Conservation (phyloP, 306 rosid genomes). For the Fragaria nilgerrensis region DNA sequence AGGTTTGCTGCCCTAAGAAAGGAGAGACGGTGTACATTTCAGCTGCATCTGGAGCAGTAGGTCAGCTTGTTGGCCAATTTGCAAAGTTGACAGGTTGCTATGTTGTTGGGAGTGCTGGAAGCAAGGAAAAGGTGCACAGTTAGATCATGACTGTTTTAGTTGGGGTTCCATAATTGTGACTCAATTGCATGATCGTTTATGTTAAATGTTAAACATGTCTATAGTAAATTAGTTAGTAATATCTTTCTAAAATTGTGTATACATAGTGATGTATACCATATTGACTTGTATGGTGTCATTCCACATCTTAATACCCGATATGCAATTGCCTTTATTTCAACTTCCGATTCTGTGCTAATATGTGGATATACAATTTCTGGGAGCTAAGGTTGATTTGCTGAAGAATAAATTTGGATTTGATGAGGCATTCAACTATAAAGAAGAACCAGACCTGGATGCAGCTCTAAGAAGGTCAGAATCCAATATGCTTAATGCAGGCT, state of each 20-base stretch:
- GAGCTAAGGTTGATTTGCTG: constrained; percentile 24
- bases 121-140: constrained; percentile 26
- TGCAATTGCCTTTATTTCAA: neutral
- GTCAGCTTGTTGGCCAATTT: constrained; percentile 40
- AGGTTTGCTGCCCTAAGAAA: constrained; percentile 29
- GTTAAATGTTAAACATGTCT: too few relatives aligned
- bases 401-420: constrained; percentile 34
- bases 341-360: neutral
- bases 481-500: neutral
- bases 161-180: neutral
- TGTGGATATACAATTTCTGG: neutral
- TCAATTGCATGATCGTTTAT: neutral
- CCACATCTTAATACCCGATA: neutral
- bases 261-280: neutral
- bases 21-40: constrained; percentile 34
- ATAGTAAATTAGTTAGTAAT: neutral
- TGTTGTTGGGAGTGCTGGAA: constrained; percentile 46
- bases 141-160: neutral
- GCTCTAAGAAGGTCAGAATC: constrained; percentile 23
- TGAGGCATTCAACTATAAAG: constrained; percentile 39
- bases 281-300: neutral
- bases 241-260: too few relatives aligned
- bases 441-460: constrained; percentile 27
- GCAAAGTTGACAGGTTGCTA: constrained; percentile 36
- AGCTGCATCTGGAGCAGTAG: constrained; percentile 43